Base-by-base conservation (phyloP, 805 yeast species). In the Wickerhamiella slavikovae region DNA sequence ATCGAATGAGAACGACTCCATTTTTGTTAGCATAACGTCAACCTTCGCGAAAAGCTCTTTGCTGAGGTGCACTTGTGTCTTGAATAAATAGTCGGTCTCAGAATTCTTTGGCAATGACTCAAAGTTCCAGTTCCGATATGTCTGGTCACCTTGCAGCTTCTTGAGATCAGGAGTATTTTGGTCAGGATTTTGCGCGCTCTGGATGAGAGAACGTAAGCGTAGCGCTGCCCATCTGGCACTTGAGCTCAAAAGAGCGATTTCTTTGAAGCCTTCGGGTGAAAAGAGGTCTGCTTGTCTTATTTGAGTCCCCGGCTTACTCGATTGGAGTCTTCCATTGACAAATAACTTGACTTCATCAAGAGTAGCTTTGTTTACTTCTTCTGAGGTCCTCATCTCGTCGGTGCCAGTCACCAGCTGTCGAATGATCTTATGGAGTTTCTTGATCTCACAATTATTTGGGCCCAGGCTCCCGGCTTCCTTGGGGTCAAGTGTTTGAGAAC, bases 271-370 rank as follows among this genome's bases (percentile, higher is more conserved):
- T 10, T 60, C 60, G 12, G 54, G 45, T 35, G 68, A 77, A 25
- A 76, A 52, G 10, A 68, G 43, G 36, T 71, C 78, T 15, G 60
- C 61, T 29, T 62, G 61, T 4, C 51, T 49, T 7, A 66, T 28
- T 1, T 34, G 20, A 5, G 28, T 31, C 10, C 31, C 31, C 6
- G 31, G 13, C 15, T 29, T 27, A 9, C 37, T 33, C 11, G 38
- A 7, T 7, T n/a, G 28, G 16, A 28, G 28, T 9, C 51, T 32
- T 25, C 34, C 36, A 10, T 30, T 26, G 13, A 37, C 32, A 28
- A 40, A 47, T 6, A 36, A 23, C 4, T 32, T 27, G 13, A 41
- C 35, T 31, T 49, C 54, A 9, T 30, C 32, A 10, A 29, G 31
- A 6, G 36, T 27, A 1, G 33, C 34, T n/a, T 32, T 9, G n/a